Percentiles rank a stretch among this genome's conserved stretches.
These are phyloP conservation scores for Crithidia acanthocephali DNA, from an alignment of 208 protist genomes.

Conservation along the genomic window DNA sequence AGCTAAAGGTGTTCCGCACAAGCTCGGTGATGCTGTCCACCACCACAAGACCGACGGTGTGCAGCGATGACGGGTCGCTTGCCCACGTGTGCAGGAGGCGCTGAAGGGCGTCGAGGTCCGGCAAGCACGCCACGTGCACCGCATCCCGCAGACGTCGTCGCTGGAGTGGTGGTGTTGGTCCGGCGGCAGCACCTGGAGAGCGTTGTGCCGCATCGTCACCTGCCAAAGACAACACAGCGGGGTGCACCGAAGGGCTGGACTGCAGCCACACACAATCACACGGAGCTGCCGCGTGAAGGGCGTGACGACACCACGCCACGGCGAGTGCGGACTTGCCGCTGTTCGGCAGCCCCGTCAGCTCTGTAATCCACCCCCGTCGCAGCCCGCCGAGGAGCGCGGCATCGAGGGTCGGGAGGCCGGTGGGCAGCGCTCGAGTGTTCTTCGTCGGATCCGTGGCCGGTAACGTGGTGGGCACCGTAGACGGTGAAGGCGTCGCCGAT, in stretches of 20 bases:
- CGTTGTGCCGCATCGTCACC: neutral
- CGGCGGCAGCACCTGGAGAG: too few species aligned
- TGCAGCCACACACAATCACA: constrained; percentile 32
- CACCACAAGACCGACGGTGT: constrained; percentile 46
- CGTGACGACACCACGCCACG: constrained; percentile 25
- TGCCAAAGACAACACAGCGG: constrained; percentile 9
- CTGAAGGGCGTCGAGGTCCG: constrained; percentile 24
- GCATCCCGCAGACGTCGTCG: constrained; percentile 3
- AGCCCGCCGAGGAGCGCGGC: constrained; percentile 48
- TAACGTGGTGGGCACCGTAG: too few species aligned
- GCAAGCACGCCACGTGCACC: constrained; percentile 21
- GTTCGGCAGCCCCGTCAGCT: constrained; percentile 50
- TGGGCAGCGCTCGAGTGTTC: constrained; percentile 47
- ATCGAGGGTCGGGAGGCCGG: constrained; percentile 54
- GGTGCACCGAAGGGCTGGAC: constrained; percentile 5
- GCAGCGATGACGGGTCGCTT: constrained; percentile 6
- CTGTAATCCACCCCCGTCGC: constrained; percentile 47
- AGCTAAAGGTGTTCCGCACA: constrained; percentile 48
- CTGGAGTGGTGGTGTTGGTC: too few species aligned
- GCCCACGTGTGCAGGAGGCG: constrained; percentile 17
- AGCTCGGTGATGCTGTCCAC: constrained; percentile 62
- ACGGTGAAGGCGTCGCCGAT: too few species aligned
- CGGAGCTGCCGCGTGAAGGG: neutral
- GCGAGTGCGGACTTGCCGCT: constrained; percentile 48
- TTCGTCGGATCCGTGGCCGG: too few species aligned